A percentile compares a stretch with the other conserved stretches of the same genome.
Evolutionary conservation across 495 filamentous ascomycete genomes (phyloP).

Genomic region (Hypoxylon cercidicola): DNA sequence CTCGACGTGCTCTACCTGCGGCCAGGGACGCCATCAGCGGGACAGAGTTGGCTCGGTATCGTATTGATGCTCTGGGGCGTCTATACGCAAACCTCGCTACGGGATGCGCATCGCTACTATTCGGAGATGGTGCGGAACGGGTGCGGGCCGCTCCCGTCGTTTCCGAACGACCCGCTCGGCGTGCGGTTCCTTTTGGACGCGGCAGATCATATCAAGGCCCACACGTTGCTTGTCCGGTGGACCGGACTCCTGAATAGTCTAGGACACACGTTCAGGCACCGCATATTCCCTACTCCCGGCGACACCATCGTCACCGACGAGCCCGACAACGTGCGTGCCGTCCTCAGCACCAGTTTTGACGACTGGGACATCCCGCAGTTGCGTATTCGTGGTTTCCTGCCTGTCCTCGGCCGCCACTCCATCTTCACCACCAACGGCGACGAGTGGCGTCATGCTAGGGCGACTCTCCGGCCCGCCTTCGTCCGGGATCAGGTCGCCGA

Average conservation of each 20-base stretch:
- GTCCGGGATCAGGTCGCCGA: slow-evolving; percentile 62
- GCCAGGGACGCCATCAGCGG: slow-evolving; percentile 4
- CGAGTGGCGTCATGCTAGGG: slow-evolving; percentile 66
- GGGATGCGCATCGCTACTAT: slow-evolving; percentile 26
- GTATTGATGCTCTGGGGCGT: slow-evolving; percentile 1
- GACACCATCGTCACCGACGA: slow-evolving; percentile 68
- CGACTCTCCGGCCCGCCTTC: slow-evolving; percentile 60
- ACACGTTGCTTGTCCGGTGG: slow-evolving; percentile 44
- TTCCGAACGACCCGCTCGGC: slow-evolving; percentile 55
- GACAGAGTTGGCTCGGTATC: slow-evolving; percentile 6
- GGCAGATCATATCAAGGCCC: slow-evolving; percentile 39
- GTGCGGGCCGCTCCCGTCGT: slow-evolving; percentile 39
- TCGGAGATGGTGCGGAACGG: slow-evolving; percentile 26
- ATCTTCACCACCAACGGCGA: slow-evolving; percentile 79
- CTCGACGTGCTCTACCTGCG: slow-evolving; percentile 20
- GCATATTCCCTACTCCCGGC: slow-evolving; percentile 38
- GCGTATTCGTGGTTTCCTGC: slow-evolving; percentile 45
- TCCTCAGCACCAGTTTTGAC: slow-evolving; percentile 69
- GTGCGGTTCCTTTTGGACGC: slow-evolving; percentile 50
- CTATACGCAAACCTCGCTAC: slow-evolving; percentile 24
- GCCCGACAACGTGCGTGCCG: slow-evolving; percentile 76
- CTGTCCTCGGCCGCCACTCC: slow-evolving; percentile 51
- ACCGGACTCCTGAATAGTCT: slow-evolving; percentile 25
- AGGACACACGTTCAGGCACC: slow-evolving; percentile 48
- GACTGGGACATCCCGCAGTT: slow-evolving; percentile 58